phyloP scores from a whole-genome alignment of 768 basidiomycete genomes.

The Trichaptum fuscoviolaceum region DNA sequence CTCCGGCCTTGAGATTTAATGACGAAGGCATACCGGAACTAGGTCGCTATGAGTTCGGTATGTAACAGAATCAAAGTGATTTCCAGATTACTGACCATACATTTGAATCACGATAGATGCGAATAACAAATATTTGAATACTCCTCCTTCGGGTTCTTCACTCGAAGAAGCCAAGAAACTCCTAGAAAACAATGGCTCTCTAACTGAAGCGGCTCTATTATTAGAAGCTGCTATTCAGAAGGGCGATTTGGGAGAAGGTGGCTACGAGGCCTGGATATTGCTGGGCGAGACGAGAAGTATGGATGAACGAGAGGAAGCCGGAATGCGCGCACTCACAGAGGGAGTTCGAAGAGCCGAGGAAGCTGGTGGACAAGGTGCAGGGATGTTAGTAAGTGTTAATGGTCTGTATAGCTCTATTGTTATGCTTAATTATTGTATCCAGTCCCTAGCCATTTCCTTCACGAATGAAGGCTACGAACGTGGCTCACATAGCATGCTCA shows the following conservation, averaged over 20 bases:
- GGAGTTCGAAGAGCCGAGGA: slow-evolving; percentile 64
- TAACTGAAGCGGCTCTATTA: slow-evolving; percentile 81
- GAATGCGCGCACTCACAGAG: slow-evolving; percentile 72
- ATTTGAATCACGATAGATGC: slow-evolving; percentile 39
- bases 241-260: slow-evolving; percentile 73
- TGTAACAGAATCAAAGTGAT: slow-evolving; percentile 18
- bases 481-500: slow-evolving; percentile 78
- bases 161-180: slow-evolving; percentile 73
- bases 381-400: slow-evolving; percentile 59
- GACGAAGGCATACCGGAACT: slow-evolving; percentile 74
- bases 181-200: slow-evolving; percentile 73
- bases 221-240: slow-evolving; percentile 88
- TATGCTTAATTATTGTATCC: slow-evolving; percentile 13
- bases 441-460: slow-evolving; percentile 95
- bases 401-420: not conserved
- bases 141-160: slow-evolving; percentile 42
- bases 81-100: not conserved
- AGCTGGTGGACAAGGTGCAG: slow-evolving; percentile 56
- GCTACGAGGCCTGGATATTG: slow-evolving; percentile 89
- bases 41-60: slow-evolving; percentile 73
- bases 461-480: slow-evolving; percentile 92
- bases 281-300: slow-evolving; percentile 85
- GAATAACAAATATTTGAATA: slow-evolving; percentile 62
- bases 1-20: slow-evolving; percentile 46
- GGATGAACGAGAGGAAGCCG: slow-evolving; percentile 83